phyloP scores from a whole-genome alignment of 768 basidiomycete genomes.

The Mrakia blollopis region DNA sequence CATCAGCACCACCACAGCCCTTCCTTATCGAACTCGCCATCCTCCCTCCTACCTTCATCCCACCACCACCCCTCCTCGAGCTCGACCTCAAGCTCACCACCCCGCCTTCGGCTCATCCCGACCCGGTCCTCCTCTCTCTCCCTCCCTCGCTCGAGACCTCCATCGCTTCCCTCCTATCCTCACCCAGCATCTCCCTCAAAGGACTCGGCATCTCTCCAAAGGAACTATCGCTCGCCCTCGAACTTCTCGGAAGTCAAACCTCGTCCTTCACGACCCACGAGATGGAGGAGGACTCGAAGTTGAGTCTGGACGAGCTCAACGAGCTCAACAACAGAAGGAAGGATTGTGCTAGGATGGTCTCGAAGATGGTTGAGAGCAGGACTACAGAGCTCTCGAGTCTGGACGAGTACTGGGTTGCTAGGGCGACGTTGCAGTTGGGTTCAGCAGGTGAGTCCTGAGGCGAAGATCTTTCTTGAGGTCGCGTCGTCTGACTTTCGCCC shows the following conservation, averaged over 20 bases:
- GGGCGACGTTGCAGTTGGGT: conserved; percentile 3
- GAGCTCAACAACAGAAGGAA: background rate
- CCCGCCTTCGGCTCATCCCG: background rate
- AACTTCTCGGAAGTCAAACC: background rate
- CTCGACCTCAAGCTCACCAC: background rate
- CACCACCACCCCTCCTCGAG: background rate
- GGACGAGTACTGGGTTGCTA: conserved; percentile 2
- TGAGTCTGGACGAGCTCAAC: background rate
- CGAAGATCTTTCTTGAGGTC: background rate
- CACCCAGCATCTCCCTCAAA: background rate
- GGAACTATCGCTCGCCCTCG: background rate
- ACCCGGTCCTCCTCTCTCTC: background rate
- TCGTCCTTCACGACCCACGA: background rate
- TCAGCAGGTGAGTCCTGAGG: background rate
- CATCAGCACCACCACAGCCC: background rate
- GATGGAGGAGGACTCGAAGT: background rate
- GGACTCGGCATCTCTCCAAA: background rate
- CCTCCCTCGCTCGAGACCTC: background rate
- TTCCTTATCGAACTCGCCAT: background rate
- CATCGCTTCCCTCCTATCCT: background rate
- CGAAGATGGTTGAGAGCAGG: background rate
- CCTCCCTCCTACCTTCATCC: background rate
- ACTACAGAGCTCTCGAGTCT: background rate
- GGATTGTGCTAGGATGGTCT: background rate
- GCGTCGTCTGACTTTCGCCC: background rate